These are phyloP conservation scores for Candida berthetii DNA, from an alignment of 805 yeast genomes.

Conservation along the genomic window DNA sequence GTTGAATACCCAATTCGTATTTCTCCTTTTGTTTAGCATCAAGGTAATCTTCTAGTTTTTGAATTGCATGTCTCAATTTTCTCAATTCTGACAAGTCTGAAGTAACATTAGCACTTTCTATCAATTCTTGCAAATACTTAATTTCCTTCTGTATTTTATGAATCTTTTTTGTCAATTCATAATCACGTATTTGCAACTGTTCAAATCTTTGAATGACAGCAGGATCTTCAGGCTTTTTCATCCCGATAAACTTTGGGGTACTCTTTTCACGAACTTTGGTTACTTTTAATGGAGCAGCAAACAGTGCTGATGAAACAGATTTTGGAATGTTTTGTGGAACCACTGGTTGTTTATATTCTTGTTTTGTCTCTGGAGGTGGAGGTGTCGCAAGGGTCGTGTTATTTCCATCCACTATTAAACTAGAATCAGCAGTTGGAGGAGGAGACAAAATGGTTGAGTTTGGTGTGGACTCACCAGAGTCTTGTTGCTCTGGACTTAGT, in stretches of 20 bases:
- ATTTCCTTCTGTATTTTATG: conserved; percentile 31
- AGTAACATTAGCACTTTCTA: conserved; percentile 27
- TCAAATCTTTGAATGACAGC: conserved; percentile 14
- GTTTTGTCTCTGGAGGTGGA: neutral
- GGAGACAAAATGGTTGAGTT: conserved; percentile 7
- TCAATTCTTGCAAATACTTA: conserved; percentile 25
- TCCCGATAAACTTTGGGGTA: conserved; percentile 19
- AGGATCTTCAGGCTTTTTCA: conserved; percentile 12
- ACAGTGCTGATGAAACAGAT: conserved; percentile 21
- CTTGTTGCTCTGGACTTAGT: neutral
- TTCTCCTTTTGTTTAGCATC: conserved; percentile 35
- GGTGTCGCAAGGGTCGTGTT: neutral
- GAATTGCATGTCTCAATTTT: conserved; percentile 28
- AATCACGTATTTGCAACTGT: conserved; percentile 24
- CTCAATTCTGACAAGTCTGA: conserved; percentile 29
- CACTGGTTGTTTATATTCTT: neutral
- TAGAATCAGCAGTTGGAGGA: conserved; percentile 6
- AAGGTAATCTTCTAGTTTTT: conserved; percentile 29
- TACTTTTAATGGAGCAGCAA: conserved; percentile 17
- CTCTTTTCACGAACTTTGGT: conserved; percentile 18
- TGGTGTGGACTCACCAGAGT: conserved; percentile 6
- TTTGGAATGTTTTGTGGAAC: conserved; percentile 13
- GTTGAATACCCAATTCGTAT: conserved; percentile 33
- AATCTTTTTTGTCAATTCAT: conserved; percentile 26
- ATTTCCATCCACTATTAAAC: neutral